Evolutionary conservation across 2,329 filamentous ascomycete species (phyloP), one percentile per base, ranked within the genome.

Genomic region (Lachnellula cervina): DNA sequence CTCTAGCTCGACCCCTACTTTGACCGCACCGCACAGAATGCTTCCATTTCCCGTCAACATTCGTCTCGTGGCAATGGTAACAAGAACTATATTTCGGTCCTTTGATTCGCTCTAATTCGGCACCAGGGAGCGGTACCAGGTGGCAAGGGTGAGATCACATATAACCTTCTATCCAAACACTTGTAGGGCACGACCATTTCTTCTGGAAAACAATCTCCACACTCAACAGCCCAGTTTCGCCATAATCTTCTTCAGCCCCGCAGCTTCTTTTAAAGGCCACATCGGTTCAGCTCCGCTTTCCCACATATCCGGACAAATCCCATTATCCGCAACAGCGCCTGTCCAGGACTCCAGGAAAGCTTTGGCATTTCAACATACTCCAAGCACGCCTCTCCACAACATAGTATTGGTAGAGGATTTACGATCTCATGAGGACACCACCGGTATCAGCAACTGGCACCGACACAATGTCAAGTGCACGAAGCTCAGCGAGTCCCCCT

Each of bases 401-500:
- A 17, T 40, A 40, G 16, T 40, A 38, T 21, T 16, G 38, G 17
- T n/a, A 14, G 42, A 51, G 51, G 51, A 51, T 54, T 54, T 48
- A 48, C 51, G 40, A 49, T 46, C 25, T 43, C 13, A 52, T 28
- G n/a, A n/a, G 17, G 13, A 49, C 40, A 45, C 55, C 51, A 19
- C 25, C 48, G n/a, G 42, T 43, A 21, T 35, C 55, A 51, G 25
- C 25, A 47, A 44, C 45, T 42, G 56, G 52, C 17, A 52, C 32
- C 40, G 56, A 58, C 23, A 52, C 38, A 44, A 57, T 56, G 54
- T 54, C 55, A 4, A 60, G 55, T 42, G 44, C 52, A 16, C 49
- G 55, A 23, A 60, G 58, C 47, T 60, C 58, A 37, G n/a, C 17
- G 34, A 60, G 55, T 42, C 59, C 59, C 16, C 32, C 53, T 5